phyloP scores from a whole-genome alignment of 148 eudicot genomes.

The Amaranthus cruentus region DNA sequence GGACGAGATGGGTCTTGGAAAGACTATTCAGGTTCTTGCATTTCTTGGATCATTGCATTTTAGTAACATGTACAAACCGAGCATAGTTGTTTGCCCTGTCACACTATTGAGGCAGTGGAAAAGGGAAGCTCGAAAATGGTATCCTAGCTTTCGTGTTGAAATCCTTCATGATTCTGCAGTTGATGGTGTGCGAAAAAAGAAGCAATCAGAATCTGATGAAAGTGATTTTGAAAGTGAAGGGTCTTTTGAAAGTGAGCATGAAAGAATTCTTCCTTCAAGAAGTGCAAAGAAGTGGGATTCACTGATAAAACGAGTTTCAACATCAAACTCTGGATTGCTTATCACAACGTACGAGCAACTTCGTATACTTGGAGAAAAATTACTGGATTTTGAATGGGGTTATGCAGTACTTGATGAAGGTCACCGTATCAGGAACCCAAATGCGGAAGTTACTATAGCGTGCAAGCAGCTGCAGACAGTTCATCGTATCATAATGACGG shows the following conservation, averaged over 20 bases:
- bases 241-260: conserved; percentile 45
- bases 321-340: conserved; percentile 76
- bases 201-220: conserved; percentile 44
- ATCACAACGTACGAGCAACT: conserved; percentile 97
- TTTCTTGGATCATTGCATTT: conserved; percentile 92
- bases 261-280: conserved; percentile 33
- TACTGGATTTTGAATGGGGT: conserved; percentile 92
- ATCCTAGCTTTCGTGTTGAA: conserved; percentile 84
- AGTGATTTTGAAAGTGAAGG: conserved; percentile 73
- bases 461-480: conserved; percentile 98
- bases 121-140: conserved; percentile 92
- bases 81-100: conserved; percentile 91
- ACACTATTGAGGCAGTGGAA: conserved; percentile 94
- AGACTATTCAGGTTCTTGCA: conserved; percentile 86
- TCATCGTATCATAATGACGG: conserved; percentile 97
- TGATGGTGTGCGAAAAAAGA: conserved; percentile 49
- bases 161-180: conserved; percentile 87
- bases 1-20: conserved; percentile 99
- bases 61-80: conserved; percentile 89
- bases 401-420: conserved; percentile 97
- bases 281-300: conserved; percentile 67
- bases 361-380: conserved; percentile 69
- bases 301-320: conserved; percentile 68
- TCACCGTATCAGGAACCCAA: conserved; percentile 94
- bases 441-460: conserved; percentile 90